These are phyloP conservation scores for Albophoma yamanashiensis DNA, from an alignment of 2,329 filamentous ascomycete genomes.

Conservation along the genomic window DNA sequence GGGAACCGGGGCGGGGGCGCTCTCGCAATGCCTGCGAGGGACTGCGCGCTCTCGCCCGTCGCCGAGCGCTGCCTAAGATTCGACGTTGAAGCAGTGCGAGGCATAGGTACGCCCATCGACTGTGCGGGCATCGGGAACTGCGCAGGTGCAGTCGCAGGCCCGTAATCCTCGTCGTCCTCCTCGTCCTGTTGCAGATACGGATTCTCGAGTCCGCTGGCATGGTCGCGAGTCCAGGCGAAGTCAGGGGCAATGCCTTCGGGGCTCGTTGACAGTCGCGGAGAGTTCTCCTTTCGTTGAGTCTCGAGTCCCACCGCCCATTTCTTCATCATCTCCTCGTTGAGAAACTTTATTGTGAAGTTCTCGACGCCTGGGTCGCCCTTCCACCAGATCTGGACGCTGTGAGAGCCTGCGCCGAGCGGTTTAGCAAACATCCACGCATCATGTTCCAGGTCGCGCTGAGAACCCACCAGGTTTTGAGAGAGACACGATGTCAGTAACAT, in stretches of 20 bases:
- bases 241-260: slow-evolving; percentile 51
- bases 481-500: slow-evolving; percentile 89
- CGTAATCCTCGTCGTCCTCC: slow-evolving; percentile 49
- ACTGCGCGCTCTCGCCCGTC: slow-evolving; percentile 58
- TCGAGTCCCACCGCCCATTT: slow-evolving; percentile 83
- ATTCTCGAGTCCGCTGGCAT: slow-evolving; percentile 61
- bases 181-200: slow-evolving; percentile 62
- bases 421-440: background rate
- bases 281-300: slow-evolving; percentile 56
- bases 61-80: slow-evolving; percentile 68
- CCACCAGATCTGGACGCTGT: slow-evolving; percentile 97
- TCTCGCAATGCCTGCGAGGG: slow-evolving; percentile 44
- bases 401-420: slow-evolving; percentile 51
- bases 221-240: slow-evolving; percentile 68
- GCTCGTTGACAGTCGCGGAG: slow-evolving; percentile 34
- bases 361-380: slow-evolving; percentile 93
- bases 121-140: slow-evolving; percentile 21
- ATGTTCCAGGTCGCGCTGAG: background rate
- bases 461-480: slow-evolving; percentile 73
- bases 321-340: slow-evolving; percentile 83
- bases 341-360: slow-evolving; percentile 90
- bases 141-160: slow-evolving; percentile 22
- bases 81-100: slow-evolving; percentile 50
- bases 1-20: slow-evolving; percentile 64
- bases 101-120: slow-evolving; percentile 13